phyloP scores from a whole-genome alignment of 345 rosid genomes.

The Pistacia atlantica region DNA sequence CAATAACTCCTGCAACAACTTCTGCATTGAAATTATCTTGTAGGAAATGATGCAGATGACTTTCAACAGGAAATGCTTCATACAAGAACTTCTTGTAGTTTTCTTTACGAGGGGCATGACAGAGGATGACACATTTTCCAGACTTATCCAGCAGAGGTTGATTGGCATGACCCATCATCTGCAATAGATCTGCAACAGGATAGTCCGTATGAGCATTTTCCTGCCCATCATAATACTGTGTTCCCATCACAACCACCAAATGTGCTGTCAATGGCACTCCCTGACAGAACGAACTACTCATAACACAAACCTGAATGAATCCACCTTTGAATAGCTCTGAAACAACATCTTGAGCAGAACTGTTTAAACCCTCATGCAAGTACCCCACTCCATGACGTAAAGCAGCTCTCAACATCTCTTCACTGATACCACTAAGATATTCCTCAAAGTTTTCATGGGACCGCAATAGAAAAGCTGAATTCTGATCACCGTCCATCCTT shows the following conservation, averaged over 20 bases:
- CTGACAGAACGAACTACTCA: conserved; percentile 93
- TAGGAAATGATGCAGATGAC: conserved; percentile 86
- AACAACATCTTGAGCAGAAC: conserved; percentile 81
- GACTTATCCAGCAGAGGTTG: conserved; percentile 85
- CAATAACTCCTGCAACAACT: conserved; percentile 73
- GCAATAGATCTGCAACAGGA: conserved; percentile 80
- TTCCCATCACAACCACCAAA: conserved; percentile 94
- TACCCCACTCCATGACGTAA: conserved; percentile 41
- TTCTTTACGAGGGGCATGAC: conserved; percentile 89
- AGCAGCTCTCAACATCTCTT: no score
- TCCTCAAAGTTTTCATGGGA: no score
- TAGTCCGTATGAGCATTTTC: conserved; percentile 88
- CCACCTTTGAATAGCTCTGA: conserved; percentile 76
- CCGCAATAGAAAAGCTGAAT: conserved; percentile 58
- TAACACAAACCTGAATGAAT: conserved; percentile 89
- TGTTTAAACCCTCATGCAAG: conserved; percentile 88
- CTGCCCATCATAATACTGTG: conserved; percentile 87
- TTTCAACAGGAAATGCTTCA: conserved; percentile 92
- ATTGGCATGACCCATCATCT: conserved; percentile 99
- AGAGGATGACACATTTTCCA: conserved; percentile 83
- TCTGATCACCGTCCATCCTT: conserved; percentile 52
- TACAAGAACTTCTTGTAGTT: conserved; percentile 88
- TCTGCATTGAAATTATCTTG: conserved; percentile 93
- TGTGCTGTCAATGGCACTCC: conserved; percentile 78
- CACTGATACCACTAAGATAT: no score